phyloP scores from a whole-genome alignment of 1,284 basidiomycete species.

The Blastosporella zonata region DNA sequence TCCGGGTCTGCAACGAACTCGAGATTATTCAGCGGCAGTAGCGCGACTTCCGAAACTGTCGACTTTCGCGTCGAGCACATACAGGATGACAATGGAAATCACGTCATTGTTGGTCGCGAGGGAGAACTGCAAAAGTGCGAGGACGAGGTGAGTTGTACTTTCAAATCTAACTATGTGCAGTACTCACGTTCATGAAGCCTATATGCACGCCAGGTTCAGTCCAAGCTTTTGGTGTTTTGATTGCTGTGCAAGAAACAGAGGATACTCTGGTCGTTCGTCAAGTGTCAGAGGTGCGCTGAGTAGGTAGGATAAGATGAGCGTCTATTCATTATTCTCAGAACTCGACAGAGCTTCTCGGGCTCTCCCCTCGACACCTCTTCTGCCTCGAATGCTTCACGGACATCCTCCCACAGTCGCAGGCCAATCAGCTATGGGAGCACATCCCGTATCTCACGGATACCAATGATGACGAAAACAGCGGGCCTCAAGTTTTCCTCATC shows the following conservation, averaged over 20 bases:
- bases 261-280: constrained; percentile 71
- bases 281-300: constrained; percentile 67
- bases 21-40: background rate
- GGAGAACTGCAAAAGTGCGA: constrained; percentile 72
- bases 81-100: constrained; percentile 68
- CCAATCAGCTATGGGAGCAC: constrained; percentile 75
- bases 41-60: constrained; percentile 28
- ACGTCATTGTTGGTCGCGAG: constrained; percentile 73
- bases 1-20: constrained; percentile 1
- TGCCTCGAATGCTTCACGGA: constrained; percentile 76
- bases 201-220: constrained; percentile 85
- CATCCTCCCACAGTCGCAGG: constrained; percentile 67
- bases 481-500: constrained; percentile 71
- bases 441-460: constrained; percentile 65
- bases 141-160: constrained; percentile 60
- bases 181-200: constrained; percentile 44
- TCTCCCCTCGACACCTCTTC: constrained; percentile 79
- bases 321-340: constrained; percentile 23
- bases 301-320: background rate
- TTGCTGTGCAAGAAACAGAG: constrained; percentile 69
- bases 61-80: constrained; percentile 70
- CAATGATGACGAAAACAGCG: constrained; percentile 38
- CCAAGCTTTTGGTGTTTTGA: constrained; percentile 82
- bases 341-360: constrained; percentile 66
- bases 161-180: background rate